Percentiles rank a stretch among this genome's conserved stretches.
Evolutionary conservation across 306 rosid genomes (phyloP).

Genomic region (Corylus americana): DNA sequence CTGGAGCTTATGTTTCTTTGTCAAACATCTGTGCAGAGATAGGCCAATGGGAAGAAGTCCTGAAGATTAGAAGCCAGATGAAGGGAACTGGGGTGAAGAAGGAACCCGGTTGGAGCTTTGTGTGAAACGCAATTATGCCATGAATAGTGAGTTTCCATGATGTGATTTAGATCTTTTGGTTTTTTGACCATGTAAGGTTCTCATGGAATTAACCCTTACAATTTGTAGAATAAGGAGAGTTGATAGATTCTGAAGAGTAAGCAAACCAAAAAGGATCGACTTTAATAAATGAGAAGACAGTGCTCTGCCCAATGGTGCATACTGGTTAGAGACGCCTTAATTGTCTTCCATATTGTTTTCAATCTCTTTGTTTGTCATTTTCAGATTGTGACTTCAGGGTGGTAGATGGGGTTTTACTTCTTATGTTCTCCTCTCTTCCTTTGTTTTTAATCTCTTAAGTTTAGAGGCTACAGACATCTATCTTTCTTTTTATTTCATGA

Average conservation of each 20-base stretch:
- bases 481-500: neutral
- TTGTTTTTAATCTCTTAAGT: neutral
- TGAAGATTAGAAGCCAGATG: constrained; percentile 58
- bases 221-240: neutral
- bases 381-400: neutral
- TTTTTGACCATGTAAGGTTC: neutral
- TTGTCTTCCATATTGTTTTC: neutral
- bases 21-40: constrained; percentile 77
- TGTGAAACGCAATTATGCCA: constrained; percentile 30
- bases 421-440: neutral
- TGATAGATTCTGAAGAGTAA: neutral
- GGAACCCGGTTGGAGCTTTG: constrained; percentile 73
- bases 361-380: neutral
- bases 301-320: neutral
- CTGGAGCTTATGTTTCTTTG: constrained; percentile 57
- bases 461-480: neutral
- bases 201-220: neutral
- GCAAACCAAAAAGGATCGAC: neutral
- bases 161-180: neutral
- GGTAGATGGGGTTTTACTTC: neutral
- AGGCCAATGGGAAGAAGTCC: constrained; percentile 72
- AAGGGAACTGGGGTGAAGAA: constrained; percentile 52
- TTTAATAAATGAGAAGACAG: neutral
- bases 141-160: constrained; percentile 16
- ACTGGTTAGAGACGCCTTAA: neutral